Base-by-base conservation (phyloP, 1,284 basidiomycete genomes). In the Amylostereum chailletii region DNA sequence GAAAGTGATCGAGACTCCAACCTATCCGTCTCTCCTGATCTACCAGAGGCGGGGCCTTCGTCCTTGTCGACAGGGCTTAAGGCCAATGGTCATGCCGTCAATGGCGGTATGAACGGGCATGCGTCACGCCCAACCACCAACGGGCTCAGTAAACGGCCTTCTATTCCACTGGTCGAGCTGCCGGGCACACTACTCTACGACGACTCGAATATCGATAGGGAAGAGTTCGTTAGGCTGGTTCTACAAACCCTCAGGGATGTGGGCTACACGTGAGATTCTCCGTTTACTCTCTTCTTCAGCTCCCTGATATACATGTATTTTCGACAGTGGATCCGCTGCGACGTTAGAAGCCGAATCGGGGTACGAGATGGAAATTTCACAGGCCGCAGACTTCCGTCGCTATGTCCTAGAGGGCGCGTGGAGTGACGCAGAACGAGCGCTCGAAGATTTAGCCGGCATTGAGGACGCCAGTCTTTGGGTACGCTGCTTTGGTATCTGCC, bases 331-430 rank as follows among this genome's bases (percentile, higher is more conserved):
- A 67, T 86, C 93, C 9, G 94, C 94, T 7, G 77, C 83, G 9
- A 86, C 88, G 0, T 75, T 99, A 38, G 89, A 96, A 64, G 83
- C 82, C 6, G 95, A 99, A 68, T 97, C 95, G 1, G 95, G 95
- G 3, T 93, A 91, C 66, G 73, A 78, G 27, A 79, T 96, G 66
- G 94, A 98, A 62, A 77, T 83, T 9, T 71, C 77, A 3, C 76
- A 86, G 45, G 92, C 95, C 8, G 75, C 83, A 2, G 80, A 86
- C 48, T 95, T 99, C 59, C 78, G 93, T 55, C 75, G 79, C 38
- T 86, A 86, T 55, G 83, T 99, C 48, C 70, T 96, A 34, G 79
- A 83, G 30, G 95, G 90, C 1, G 73, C 81, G 42, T 99, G 96
- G 96, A 64, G 74, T 3, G 82, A 85, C 54, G 93, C 93, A 6